These are phyloP conservation scores for Aureobasidium sp. DNA, from an alignment of 2,329 filamentous ascomycete genomes.

Conservation along the genomic window DNA sequence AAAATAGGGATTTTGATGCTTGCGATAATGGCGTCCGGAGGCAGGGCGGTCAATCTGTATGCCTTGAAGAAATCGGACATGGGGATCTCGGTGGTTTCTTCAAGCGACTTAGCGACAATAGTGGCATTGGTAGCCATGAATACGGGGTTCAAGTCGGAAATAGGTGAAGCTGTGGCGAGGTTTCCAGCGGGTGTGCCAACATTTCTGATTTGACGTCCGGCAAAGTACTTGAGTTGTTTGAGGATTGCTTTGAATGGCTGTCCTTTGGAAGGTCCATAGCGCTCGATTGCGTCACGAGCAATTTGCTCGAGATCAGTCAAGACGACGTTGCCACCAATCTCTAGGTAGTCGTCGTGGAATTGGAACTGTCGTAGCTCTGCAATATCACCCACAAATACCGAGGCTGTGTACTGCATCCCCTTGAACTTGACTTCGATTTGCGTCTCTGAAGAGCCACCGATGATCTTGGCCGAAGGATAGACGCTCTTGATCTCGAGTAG, in stretches of 20 bases:
- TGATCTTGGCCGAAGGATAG: constrained; percentile 82
- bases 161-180: constrained; percentile 86
- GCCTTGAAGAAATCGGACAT: constrained; percentile 91
- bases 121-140: constrained; percentile 81
- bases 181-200: constrained; percentile 97
- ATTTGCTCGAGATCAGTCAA: constrained; percentile 87
- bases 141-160: constrained; percentile 92
- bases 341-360: constrained; percentile 73
- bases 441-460: constrained; percentile 92
- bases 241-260: constrained; percentile 87
- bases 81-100: constrained; percentile 72
- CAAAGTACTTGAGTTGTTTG: constrained; percentile 92
- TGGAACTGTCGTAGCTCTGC: constrained; percentile 75
- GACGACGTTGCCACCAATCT: constrained; percentile 87
- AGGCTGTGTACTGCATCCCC: constrained; percentile 79
- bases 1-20: constrained; percentile 79
- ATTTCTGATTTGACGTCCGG: constrained; percentile 90
- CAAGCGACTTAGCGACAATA: constrained; percentile 70
- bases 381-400: constrained; percentile 90
- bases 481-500: constrained; percentile 84
- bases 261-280: constrained; percentile 63
- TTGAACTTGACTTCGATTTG: constrained; percentile 99
- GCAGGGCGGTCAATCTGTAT: constrained; percentile 77
- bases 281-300: constrained; percentile 67
- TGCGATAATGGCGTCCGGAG: constrained; percentile 75